Evolutionary conservation across 139 green algal species (phyloP).

Genomic region (Nannochloris sp.): DNA sequence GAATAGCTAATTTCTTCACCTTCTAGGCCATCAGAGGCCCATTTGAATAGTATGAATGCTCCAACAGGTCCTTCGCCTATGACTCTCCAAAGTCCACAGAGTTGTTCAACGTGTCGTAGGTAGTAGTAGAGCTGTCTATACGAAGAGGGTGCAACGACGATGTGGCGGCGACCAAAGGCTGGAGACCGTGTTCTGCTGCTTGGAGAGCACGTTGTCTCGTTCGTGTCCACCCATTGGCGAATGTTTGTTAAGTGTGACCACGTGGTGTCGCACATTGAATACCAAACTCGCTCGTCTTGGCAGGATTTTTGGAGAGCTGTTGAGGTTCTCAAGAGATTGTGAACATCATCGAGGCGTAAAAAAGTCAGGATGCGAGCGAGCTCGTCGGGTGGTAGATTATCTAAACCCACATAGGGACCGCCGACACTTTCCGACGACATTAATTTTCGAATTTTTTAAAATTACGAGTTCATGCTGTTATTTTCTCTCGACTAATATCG

Average conservation of each 20-base stretch:
- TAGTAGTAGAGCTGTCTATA: constrained; percentile 13
- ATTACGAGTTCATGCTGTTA: background rate
- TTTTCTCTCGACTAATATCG: no score
- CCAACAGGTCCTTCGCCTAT: constrained; percentile 15
- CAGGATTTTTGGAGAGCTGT: background rate
- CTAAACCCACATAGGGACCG: background rate
- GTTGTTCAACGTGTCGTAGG: constrained; percentile 7
- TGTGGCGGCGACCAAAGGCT: no score
- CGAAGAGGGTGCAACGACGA: background rate
- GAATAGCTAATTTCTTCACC: constrained; percentile 1
- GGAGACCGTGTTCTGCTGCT: no score
- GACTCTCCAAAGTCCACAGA: constrained; percentile 19
- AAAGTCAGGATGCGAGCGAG: background rate
- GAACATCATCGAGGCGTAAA: constrained; percentile 8
- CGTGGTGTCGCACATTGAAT: constrained; percentile 2
- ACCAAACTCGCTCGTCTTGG: constrained; percentile 26
- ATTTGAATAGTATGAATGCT: constrained; percentile 11
- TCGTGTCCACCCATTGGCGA: constrained; percentile 12
- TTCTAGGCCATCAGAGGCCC: constrained; percentile 4
- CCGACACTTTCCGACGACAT: background rate
- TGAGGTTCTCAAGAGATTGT: background rate
- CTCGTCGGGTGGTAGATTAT: constrained; percentile 8
- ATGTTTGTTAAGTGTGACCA: constrained; percentile 14
- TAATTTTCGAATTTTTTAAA: background rate
- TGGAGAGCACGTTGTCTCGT: no score